These are phyloP conservation scores for Saxispiralis lemnorum DNA, from an alignment of 495 filamentous ascomycete species.

Conservation along the genomic window DNA sequence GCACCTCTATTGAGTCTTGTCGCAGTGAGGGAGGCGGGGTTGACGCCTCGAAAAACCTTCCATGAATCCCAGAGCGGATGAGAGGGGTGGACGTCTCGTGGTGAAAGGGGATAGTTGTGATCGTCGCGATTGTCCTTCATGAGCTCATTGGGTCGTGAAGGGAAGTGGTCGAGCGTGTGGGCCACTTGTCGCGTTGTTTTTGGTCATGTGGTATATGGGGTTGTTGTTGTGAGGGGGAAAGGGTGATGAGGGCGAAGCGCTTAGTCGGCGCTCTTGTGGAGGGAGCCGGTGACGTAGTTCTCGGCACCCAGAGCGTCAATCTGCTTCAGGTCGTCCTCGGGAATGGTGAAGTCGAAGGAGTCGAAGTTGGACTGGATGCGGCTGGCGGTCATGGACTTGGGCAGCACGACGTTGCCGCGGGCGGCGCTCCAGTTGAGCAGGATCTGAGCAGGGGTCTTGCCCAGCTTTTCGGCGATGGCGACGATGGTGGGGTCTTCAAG, in stretches of 20 bases:
- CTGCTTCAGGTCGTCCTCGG: neutral
- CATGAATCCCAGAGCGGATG: too few relatives aligned
- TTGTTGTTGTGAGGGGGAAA: too few relatives aligned
- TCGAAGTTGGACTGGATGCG: constrained; percentile 26
- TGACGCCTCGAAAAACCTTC: too few relatives aligned
- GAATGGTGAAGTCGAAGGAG: neutral
- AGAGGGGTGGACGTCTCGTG: too few relatives aligned
- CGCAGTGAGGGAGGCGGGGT: too few relatives aligned
- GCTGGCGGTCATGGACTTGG: constrained; percentile 30
- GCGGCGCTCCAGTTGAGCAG: constrained; percentile 29
- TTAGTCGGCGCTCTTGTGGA: neutral
- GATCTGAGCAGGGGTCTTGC: constrained; percentile 22
- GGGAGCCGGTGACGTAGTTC: constrained; percentile 1
- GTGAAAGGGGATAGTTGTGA: too few relatives aligned
- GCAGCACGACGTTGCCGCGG: constrained; percentile 29
- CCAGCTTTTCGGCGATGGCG: constrained; percentile 17
- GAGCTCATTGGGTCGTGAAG: too few relatives aligned
- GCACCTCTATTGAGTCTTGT: too few relatives aligned
- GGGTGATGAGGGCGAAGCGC: neutral
- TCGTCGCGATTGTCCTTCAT: too few relatives aligned
- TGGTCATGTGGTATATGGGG: too few relatives aligned
- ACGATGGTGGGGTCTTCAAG: constrained; percentile 16
- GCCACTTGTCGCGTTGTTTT: too few relatives aligned
- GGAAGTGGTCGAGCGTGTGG: too few relatives aligned
- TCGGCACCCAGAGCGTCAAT: neutral